Evolutionary conservation across 768 basidiomycete species (phyloP).

Genomic region (Termitomyces sp.): DNA sequence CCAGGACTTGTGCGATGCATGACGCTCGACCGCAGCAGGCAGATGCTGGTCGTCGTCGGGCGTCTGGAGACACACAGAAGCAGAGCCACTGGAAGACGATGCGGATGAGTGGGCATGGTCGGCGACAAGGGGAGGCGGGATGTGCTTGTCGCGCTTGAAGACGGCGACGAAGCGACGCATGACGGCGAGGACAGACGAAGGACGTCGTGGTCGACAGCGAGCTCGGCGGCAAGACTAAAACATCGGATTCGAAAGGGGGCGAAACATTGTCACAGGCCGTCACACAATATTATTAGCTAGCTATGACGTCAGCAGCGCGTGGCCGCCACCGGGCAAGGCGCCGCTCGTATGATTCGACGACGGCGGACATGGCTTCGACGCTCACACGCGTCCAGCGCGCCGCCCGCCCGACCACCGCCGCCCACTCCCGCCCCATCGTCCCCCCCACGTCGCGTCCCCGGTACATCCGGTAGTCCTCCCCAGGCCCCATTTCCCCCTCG

Average conservation of each 20-base stretch:
- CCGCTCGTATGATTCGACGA: conserved; percentile 65
- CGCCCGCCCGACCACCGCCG: conserved; percentile 43
- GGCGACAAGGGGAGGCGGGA: conserved; percentile 15
- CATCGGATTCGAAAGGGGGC: conserved; percentile 7
- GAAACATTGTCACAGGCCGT: conserved; percentile 5
- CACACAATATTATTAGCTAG: conserved; percentile 8
- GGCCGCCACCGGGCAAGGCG: conserved; percentile 41
- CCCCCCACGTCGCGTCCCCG: conserved; percentile 65
- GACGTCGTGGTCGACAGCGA: conserved; percentile 7
- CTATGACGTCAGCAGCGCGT: conserved; percentile 11
- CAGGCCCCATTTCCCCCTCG: conserved; percentile 34
- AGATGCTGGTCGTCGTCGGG: conserved; percentile 48
- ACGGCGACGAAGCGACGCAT: conserved; percentile 68
- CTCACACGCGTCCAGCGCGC: conserved; percentile 52
- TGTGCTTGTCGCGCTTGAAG: conserved; percentile 42
- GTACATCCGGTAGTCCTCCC: conserved; percentile 59
- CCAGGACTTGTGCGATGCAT: conserved; percentile 44
- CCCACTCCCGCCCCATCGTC: conserved; percentile 43
- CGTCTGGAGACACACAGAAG: conserved; percentile 48
- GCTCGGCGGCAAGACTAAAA: conserved; percentile 5
- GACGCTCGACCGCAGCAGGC: conserved; percentile 19
- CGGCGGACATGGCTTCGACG: conserved; percentile 40
- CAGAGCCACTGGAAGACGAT: conserved; percentile 57
- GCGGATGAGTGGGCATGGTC: conserved; percentile 46
- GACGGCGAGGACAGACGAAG: conserved; percentile 3